Evolutionary conservation across 805 yeast species (phyloP), one percentile per base, ranked within the genome.

Genomic region (Wickerhamia fluorescens): DNA sequence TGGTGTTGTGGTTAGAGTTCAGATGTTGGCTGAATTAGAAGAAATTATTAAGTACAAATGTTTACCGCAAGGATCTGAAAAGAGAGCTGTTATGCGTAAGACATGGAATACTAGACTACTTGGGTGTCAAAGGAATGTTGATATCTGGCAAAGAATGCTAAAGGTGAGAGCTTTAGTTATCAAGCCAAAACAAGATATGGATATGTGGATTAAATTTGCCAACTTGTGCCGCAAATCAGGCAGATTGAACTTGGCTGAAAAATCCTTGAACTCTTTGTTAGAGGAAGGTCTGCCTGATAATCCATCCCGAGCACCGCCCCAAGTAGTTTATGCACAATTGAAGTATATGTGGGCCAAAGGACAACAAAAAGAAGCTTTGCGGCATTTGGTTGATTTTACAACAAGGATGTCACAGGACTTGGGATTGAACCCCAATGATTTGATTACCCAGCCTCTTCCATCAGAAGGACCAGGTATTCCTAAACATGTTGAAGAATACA

Each of bases 311-410:
- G 96, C 96, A 0, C 94, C 95, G 1, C 97, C 97, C 1, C 95
- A 86, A 38, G 96, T 94, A 16, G 96, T 92, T 2, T 94, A 92
- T 57, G 96, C 98, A 0, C 96, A 89, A 51, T 63, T 94, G 58
- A 92, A 92, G 53, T 87, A 86, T 47, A 78, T 89, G 82, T 92
- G 98, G 97, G 89, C 95, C 1, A 78, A 87, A 19, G 96, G 95
- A 2, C 85, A 81, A 37, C 82, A 81, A 43, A 72, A 73, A 28
- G 95, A 87, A 38, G 97, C 97, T 0, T 66, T 92, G 29, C 69
- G 78, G 19, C 92, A 86, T 44, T 63, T 92, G 49, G 79, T 84
- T 15, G 95, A 84, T 33, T 92, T 92, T 53, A 87, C 97, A 0
- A 81, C 94, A 0, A 73, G 92, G 43, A 76, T 94, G 78, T 83